A percentile compares a stretch with the other conserved stretches of the same genome.
These are phyloP conservation scores for Eucalyptus erythrocorys DNA, from an alignment of 345 rosid species.

Conservation along the genomic window DNA sequence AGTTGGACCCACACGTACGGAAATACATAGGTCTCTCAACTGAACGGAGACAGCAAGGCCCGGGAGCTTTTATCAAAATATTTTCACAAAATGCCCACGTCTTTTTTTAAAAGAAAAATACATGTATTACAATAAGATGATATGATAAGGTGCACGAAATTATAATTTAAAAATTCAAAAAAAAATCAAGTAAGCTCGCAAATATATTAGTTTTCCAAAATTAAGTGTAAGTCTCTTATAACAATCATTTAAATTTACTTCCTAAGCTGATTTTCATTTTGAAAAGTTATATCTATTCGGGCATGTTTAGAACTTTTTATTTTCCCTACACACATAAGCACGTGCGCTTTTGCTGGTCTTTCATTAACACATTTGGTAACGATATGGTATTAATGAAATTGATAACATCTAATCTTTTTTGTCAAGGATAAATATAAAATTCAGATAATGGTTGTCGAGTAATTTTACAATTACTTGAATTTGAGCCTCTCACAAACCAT, in stretches of 20 bases:
- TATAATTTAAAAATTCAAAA: neutral
- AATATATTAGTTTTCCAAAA: neutral
- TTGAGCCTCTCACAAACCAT: neutral
- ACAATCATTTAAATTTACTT: neutral
- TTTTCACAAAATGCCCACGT: neutral
- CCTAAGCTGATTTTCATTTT: neutral
- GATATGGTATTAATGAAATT: rapidly evolving
- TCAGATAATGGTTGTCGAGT: neutral
- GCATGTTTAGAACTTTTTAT: neutral
- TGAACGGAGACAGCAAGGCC: neutral
- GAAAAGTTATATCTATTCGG: neutral
- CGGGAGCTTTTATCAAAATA: neutral
- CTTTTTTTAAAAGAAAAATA: neutral
- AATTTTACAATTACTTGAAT: neutral
- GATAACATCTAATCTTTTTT: neutral
- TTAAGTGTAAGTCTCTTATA: neutral
- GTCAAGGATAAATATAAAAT: neutral
- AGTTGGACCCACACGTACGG: neutral
- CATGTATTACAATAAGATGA: neutral
- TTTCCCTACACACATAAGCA: neutral
- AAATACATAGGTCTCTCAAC: neutral
- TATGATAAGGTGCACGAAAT: neutral
- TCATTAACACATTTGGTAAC: neutral
- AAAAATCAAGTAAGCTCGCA: neutral
- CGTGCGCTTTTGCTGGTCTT: neutral